Evolutionary conservation across 176 grass and related monocot genomes (phyloP).

Genomic region (Bonia amplexicaulis): DNA sequence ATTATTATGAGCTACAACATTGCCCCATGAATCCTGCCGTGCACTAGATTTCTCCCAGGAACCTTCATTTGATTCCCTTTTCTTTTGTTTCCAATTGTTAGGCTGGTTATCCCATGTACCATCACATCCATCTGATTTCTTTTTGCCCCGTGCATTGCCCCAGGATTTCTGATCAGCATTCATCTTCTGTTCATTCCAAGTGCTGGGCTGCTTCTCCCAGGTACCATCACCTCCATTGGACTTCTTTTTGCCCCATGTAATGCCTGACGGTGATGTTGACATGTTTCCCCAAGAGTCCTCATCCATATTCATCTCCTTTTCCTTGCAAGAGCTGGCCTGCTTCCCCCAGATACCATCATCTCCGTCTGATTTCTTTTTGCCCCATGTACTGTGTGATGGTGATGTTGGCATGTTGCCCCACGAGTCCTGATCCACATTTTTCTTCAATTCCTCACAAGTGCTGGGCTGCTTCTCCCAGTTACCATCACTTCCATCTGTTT

Average conservation of each 20-base stretch:
- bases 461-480: slow-evolving; percentile 11
- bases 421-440: background rate
- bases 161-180: background rate
- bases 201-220: background rate
- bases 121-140: background rate
- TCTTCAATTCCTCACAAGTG: background rate
- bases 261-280: background rate
- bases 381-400: background rate
- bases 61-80: slow-evolving; percentile 15
- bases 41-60: slow-evolving; percentile 28
- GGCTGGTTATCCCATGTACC: background rate
- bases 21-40: slow-evolving; percentile 14
- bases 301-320: slow-evolving; percentile 8
- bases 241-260: slow-evolving; percentile 15
- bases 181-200: slow-evolving; percentile 1
- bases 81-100: slow-evolving; percentile 11
- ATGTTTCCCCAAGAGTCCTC: slow-evolving; percentile 6
- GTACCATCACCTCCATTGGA: background rate
- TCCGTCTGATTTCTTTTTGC: slow-evolving; percentile 17
- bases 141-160: background rate
- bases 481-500: slow-evolving; percentile 6
- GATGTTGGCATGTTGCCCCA: slow-evolving; percentile 21
- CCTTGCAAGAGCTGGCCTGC: background rate
- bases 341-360: slow-evolving; percentile 9
- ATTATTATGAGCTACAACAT: background rate